Conservation (phyloP, 176 grass and related monocot species). For the Phragmites australis region DNA sequence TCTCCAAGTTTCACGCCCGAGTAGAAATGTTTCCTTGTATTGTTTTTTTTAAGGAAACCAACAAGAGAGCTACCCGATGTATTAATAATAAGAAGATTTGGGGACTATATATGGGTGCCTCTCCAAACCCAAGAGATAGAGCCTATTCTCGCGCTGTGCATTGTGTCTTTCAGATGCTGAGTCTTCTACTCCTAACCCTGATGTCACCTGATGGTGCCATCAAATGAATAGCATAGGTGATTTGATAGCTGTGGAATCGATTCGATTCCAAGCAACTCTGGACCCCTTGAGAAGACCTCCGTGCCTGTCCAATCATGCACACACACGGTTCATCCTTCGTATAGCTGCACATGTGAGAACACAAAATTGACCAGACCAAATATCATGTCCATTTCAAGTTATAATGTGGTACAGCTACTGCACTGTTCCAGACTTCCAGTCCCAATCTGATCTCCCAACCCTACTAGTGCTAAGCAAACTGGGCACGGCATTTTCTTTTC, state of each 20-base stretch:
- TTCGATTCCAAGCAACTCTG: slow-evolving; percentile 22
- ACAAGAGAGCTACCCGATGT: too few species aligned
- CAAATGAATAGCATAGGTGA: neutral
- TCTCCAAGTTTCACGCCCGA: too few species aligned
- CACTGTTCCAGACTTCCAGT: neutral
- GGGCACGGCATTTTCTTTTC: neutral
- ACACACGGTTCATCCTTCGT: neutral
- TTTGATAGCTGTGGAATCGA: neutral
- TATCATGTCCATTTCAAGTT: neutral
- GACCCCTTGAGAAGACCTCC: slow-evolving; percentile 2
- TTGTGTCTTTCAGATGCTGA: neutral
- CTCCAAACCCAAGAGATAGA: too few species aligned
- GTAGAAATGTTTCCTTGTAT: neutral
- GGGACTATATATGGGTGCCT: too few species aligned
- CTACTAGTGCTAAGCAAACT: neutral
- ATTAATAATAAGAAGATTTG: too few species aligned
- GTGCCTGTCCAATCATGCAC: slow-evolving; percentile 20
- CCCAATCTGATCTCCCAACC: neutral
- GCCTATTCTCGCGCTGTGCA: too few species aligned
- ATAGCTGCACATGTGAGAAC: slow-evolving; percentile 1
- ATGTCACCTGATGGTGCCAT: neutral
- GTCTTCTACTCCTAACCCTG: neutral
- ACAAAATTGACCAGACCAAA: neutral
- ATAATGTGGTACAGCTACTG: neutral
- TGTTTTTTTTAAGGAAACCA: too few species aligned